Base-by-base conservation (phyloP, 371 early-diverging fungal genomes). In the Rhizopus stolonifer region DNA sequence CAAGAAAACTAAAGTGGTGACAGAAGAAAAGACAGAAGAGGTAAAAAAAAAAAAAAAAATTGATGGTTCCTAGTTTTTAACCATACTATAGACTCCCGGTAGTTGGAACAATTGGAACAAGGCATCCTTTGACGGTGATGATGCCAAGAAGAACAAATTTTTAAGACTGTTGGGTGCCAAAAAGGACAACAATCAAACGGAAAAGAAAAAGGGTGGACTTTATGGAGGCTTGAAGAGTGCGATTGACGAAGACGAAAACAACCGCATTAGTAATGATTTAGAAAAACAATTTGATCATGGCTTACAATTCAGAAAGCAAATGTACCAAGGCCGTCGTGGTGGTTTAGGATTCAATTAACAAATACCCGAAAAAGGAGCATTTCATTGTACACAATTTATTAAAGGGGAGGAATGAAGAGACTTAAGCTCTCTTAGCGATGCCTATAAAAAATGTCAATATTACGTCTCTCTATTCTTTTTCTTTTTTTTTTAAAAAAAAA, bases 61-160 rank as follows among this genome's bases (percentile, higher is more conserved):
- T 19, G 10, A 21, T 22, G 6, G 4, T 23, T 23, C 24, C 0
- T 15, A 23, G 23, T 11, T 23, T 21, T 21, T 44, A 24, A 21
- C 23, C n/a, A n/a, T n/a, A n/a, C 11, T 29, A 23, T 13, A 46
- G 18, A 29, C n/a, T 29, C 8, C 18, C 6, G 25, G 26, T 46
- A n/a, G 73, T 18, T 79, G 80, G 80, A 79, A 79, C 48, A 61
- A 76, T 50, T 79, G 80, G 80, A 54, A 58, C 22, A 70, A 74
- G 22, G 80, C 80, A 2, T 59, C 69, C 5, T 79, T 79, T 56
- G 64, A 58, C 23, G 80, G 77, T 21, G 79, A 79, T 38, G 48
- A 65, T 32, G 65, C 54, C 6, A 69, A 69, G 24, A 70, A 79
- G 48, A 49, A 64, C 56, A 79, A 79, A 49, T 79, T 79, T 50